Base-by-base conservation (phyloP, 2,329 filamentous ascomycete genomes). In the Trichoderma sp. region DNA sequence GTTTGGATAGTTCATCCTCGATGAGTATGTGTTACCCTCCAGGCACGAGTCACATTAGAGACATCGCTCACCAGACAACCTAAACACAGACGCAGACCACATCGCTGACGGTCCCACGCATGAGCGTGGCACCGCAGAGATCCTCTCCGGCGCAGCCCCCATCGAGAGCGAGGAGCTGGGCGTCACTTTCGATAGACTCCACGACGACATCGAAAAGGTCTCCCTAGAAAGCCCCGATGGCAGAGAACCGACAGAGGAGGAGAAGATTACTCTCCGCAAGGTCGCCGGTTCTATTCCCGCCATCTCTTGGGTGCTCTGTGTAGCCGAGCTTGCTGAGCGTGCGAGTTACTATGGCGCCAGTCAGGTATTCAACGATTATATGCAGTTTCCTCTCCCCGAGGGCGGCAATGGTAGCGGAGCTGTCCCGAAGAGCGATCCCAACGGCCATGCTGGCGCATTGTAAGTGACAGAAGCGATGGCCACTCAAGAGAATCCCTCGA, bases 381-480 rank as follows among this genome's bases (percentile, higher is more conserved):
- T 72, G 71, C 71, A 72, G 68, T 72, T 72, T 36, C 71, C 71
- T 61, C 68, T 72, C 9, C 71, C 71, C 12, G 28, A 47, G 30
- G 43, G 57, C 15, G 71, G 71, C 39, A 66, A 62, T 26, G 71
- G 71, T 15, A 67, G 59, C 55, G 71, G 71, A 59, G 71, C 71
- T 17, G 68, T 72, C 5, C 59, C 71, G 3, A 72, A 72, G 62
- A 58, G 43, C 68, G 28, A 72, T 34, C 71, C 71, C 15, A 72
- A 72, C 20, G 71, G 71, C 6, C 71, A 72, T 28, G 59, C 71
- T 7, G 71, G 71, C 4, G 71, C 71, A 17, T 34, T 72, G 71
- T 72, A 50, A 71, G 71, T 71, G 11, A 43, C 34, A n/a, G 39
- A 61, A 17, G 20, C 20, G 13, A 50, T 11, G 7, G 20, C 6